Evolutionary conservation across 441 rosid genomes (phyloP).

Genomic region (Mallotus japonicus): DNA sequence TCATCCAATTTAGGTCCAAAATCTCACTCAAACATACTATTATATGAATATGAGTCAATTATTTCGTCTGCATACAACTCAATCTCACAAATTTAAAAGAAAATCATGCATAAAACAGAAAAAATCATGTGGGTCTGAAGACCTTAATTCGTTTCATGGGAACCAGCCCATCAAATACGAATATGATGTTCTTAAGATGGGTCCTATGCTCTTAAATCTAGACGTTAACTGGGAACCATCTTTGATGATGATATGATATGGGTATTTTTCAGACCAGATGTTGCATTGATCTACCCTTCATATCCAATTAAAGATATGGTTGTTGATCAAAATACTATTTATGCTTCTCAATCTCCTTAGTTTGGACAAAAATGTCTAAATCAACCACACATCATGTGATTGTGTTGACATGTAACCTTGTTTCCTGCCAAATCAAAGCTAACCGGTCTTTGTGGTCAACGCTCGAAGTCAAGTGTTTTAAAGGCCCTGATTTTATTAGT

Average conservation of each 20-base stretch:
- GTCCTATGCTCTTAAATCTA: conserved; percentile 3
- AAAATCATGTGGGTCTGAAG: not conserved
- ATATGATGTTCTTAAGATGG: not conserved
- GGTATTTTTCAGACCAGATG: not conserved
- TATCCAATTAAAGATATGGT: conserved; percentile 12
- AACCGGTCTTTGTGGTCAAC: not conserved
- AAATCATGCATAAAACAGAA: not conserved
- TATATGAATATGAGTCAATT: not conserved
- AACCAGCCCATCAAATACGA: not conserved
- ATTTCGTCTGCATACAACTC: conserved; percentile 7
- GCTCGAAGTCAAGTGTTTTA: not conserved
- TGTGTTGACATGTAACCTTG: not conserved
- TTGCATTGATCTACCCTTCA: conserved; percentile 6
- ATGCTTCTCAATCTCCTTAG: not conserved
- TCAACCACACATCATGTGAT: not conserved
- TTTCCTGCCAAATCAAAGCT: no score
- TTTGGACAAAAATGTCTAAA: conserved; percentile 5
- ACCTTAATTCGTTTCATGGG: conserved; percentile 7
- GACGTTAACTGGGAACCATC: not conserved
- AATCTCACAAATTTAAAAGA: not conserved
- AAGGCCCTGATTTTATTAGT: not conserved
- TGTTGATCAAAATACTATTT: not conserved
- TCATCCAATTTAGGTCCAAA: not conserved
- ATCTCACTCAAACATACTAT: not conserved
- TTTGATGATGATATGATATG: no score